A percentile compares a stretch with the other conserved stretches of the same genome.
phyloP scores from a whole-genome alignment of 2,329 filamentous ascomycete genomes.

The Triangularia setosa region DNA sequence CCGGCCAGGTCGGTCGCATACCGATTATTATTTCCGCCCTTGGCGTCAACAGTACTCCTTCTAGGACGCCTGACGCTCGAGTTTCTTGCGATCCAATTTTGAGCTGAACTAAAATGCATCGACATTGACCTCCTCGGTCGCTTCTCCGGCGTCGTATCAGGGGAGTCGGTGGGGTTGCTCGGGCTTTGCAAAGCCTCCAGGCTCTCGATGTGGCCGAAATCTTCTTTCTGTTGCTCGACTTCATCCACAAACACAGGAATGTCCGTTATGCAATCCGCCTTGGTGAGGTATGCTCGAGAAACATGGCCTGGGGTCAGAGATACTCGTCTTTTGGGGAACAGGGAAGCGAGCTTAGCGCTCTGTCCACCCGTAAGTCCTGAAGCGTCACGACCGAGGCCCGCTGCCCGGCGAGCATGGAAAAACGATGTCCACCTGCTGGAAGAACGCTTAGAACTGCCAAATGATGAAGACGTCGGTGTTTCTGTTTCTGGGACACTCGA shows the following conservation, averaged over 20 bases:
- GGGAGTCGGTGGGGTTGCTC: constrained; percentile 15
- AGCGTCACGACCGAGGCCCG: constrained; percentile 27
- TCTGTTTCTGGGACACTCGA: not conserved
- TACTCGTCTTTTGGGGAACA: constrained; percentile 31
- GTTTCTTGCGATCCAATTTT: constrained; percentile 52
- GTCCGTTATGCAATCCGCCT: constrained; percentile 27
- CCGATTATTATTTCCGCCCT: constrained; percentile 41
- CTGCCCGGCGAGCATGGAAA: constrained; percentile 45
- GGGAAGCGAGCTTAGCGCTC: constrained; percentile 31
- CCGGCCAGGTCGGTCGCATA: constrained; percentile 51
- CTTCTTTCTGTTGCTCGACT: constrained; percentile 15
- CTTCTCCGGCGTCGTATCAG: constrained; percentile 29
- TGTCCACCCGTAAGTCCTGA: constrained; percentile 30
- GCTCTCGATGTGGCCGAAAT: not conserved
- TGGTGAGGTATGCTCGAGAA: constrained; percentile 36
- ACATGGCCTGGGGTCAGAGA: constrained; percentile 26
- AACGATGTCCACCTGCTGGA: constrained; percentile 50
- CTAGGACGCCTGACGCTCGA: constrained; percentile 56
- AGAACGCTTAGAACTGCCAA: constrained; percentile 13
- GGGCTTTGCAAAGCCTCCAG: constrained; percentile 10
- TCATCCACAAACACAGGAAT: constrained; percentile 24
- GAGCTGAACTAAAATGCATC: constrained; percentile 55
- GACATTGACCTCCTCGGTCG: constrained; percentile 52
- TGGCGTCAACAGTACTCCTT: constrained; percentile 40
- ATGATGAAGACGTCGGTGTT: not conserved